Evolutionary conservation across 2,329 filamentous ascomycete genomes (phyloP).

Genomic region (Aspergillus pseudotamarii): DNA sequence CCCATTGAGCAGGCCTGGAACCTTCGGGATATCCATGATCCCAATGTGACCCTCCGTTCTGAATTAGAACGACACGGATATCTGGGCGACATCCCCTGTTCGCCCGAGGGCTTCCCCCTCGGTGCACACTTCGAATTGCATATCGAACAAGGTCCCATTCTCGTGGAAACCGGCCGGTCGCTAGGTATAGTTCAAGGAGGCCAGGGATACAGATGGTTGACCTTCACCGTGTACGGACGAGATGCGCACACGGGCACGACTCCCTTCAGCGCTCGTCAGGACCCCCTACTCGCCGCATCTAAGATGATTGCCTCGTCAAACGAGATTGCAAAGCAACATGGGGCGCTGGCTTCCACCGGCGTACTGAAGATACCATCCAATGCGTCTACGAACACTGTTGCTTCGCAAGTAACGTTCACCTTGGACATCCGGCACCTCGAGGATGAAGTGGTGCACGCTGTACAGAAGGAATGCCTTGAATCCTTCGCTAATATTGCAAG

Average conservation of each 20-base stretch:
- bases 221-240: conserved; percentile 62
- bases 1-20: conserved; percentile 62
- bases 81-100: conserved; percentile 59
- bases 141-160: conserved; percentile 76
- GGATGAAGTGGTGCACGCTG: conserved; percentile 56
- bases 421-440: conserved; percentile 65
- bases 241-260: conserved; percentile 74
- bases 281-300: conserved; percentile 65
- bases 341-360: conserved; percentile 65
- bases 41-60: conserved; percentile 59
- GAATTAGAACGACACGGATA: conserved; percentile 71
- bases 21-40: conserved; percentile 60
- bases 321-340: conserved; percentile 58
- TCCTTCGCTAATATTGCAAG: conserved; percentile 60
- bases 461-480: conserved; percentile 57
- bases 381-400: conserved; percentile 69
- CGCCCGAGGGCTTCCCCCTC: conserved; percentile 60
- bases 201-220: conserved; percentile 72
- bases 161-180: conserved; percentile 62
- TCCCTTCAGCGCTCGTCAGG: conserved; percentile 61
- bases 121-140: conserved; percentile 79
- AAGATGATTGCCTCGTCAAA: conserved; percentile 67
- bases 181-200: conserved; percentile 69
- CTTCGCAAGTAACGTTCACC: conserved; percentile 64
- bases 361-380: conserved; percentile 62